Evolutionary conservation across 2,329 filamentous ascomycete species (phyloP).

Genomic region (Colletotrichum cordylinicola): DNA sequence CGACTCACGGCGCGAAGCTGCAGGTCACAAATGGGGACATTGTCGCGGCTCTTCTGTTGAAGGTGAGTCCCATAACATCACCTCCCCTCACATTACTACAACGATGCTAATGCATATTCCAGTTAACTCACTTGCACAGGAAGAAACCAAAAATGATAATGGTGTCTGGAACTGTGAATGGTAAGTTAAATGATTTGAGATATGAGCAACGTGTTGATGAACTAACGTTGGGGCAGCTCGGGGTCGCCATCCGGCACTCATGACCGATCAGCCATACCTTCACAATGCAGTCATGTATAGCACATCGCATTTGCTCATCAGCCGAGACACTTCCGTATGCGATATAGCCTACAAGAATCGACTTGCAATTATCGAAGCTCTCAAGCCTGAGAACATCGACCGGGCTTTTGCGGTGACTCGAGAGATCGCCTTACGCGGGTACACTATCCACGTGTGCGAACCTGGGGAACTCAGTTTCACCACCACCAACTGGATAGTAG

Average conservation of each 20-base stretch:
- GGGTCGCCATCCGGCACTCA: constrained; percentile 18
- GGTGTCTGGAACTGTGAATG: neutral
- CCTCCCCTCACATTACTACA: fast-evolving
- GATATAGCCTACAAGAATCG: constrained; percentile 23
- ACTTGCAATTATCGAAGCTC: constrained; percentile 24
- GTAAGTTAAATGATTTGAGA: neutral
- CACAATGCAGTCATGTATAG: constrained; percentile 23
- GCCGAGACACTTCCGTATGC: constrained; percentile 10
- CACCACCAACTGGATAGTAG: constrained; percentile 23
- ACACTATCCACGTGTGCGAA: constrained; percentile 21
- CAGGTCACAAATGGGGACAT: constrained; percentile 6
- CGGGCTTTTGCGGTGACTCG: constrained; percentile 8
- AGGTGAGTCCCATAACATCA: neutral
- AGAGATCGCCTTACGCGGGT: neutral
- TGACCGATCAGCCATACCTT: constrained; percentile 17
- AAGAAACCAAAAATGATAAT: constrained; percentile 15
- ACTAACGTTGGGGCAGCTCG: constrained; percentile 6
- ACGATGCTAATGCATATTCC: neutral
- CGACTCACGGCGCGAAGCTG: neutral
- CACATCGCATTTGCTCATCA: neutral
- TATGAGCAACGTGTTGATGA: neutral
- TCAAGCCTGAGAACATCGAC: constrained; percentile 1
- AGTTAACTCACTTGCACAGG: constrained; percentile 19
- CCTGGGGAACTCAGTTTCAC: constrained; percentile 22
- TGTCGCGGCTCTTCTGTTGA: neutral